Evolutionary conservation across 2,329 filamentous ascomycete species (phyloP), one percentile per base, ranked within the genome.

Genomic region (Alternaria incomplexa): DNA sequence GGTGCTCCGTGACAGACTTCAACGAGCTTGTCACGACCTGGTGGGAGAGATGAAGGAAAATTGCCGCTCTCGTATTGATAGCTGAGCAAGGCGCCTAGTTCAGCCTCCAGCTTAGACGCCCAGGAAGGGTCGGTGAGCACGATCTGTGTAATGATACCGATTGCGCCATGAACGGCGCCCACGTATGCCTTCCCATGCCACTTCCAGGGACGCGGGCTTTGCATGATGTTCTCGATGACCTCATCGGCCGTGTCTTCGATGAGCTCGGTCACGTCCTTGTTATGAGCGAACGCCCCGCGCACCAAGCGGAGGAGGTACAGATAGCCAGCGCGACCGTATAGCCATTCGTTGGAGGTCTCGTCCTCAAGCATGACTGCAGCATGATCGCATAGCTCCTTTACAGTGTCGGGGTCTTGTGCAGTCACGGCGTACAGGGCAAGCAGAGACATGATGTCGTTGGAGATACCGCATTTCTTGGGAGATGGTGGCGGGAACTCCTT

Each of bases 91-190:
- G 83, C 82, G 1, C 82, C 81, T 5, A 92, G 73, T 20, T 86
- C 82, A 4, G 79, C 79, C 64, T 86, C 83, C 4, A 92, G 78
- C 50, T 83, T 82, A 2, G 83, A 76, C 1, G 89, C 88, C 65
- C 86, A 83, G 6, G 81, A 78, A 0, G 87, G 85, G 58, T 85
- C 84, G 3, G 88, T 88, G 43, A 87, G 81, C 2, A 91, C 84
- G 13, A 92, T 81, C 76, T 93, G 90, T n/a, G 87, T 89, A 59
- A 93, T 84, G 74, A 91, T 91, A 5, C 90, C 89, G 25, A 92
- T 86, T 12, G 87, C 85, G 8, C 91, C 91, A 72, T 93, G 89
- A 0, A 86, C 87, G 6, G 90, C 88, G 2, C 90, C 91, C 36
- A 91, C 81, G 71, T 91, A 91, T 1, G 81, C 81, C 68, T 87